Evolutionary conservation across 2,329 filamentous ascomycete species (phyloP), one percentile per base, ranked within the genome.

Genomic region (Aspergillus viridinutans): DNA sequence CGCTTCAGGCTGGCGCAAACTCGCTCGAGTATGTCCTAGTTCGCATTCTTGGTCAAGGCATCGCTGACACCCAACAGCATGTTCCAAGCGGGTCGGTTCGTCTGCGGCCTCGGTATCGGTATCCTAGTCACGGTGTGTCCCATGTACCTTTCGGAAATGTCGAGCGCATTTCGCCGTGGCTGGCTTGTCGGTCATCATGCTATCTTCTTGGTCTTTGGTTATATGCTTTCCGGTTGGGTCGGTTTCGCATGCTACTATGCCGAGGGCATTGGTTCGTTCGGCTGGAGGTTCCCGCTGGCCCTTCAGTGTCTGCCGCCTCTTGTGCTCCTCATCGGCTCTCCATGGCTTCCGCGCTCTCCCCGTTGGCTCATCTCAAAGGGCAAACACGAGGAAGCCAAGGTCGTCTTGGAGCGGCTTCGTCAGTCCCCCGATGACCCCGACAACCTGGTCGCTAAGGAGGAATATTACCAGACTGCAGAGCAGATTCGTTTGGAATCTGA

Each of bases 281-380:
- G 72, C 10, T 80, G 77, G 78, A 69, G 78, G 17, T 79, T 80
- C 56, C 77, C 76, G 2, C 68, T 80, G 6, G 71, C 68, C 43
- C 66, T 80, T 38, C 76, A 78, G 50, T 72, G 71, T 32, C 53
- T 80, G 6, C 68, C 69, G 1, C 74, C 77, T 1, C 52, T 77
- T 20, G 65, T 78, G 12, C 64, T 81, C 26, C 68, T 79, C 1
- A 10, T 70, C 4, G 76, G 74, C 1, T 76, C 74, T 2, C 67
- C 71, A 7, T 78, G 74, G 72, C 69, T 80, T 4, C 78, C 78
- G 12, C 68, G 71, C 32, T 82, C 80, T 0, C 80, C 80, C 0
- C 71, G 80, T 8, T 83, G 80, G 80, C 67, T 82, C 12, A 70
- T 82, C 42, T 75, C 74, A 0, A 77, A 80, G 57, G 80, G 78